phyloP scores from a whole-genome alignment of 2,329 filamentous ascomycete species.

The Botrytis cinerea region DNA sequence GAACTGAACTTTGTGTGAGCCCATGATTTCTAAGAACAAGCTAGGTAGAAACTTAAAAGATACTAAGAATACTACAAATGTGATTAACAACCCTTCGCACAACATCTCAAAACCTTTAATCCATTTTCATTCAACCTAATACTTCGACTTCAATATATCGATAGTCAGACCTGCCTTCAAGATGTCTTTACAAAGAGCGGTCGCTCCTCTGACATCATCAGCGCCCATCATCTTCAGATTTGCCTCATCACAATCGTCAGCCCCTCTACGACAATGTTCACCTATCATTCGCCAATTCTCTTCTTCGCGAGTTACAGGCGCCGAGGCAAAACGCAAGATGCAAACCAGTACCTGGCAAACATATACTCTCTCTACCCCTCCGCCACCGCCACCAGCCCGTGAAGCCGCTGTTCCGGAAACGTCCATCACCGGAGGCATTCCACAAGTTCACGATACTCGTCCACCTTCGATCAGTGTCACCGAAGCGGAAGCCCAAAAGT shows the following conservation, averaged over 20 bases:
- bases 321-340: conserved; percentile 60
- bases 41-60: not conserved
- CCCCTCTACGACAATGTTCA: conserved; percentile 45
- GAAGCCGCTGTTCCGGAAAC: conserved; percentile 60
- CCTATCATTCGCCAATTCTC: conserved; percentile 49
- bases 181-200: conserved; percentile 39
- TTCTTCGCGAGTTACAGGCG: conserved; percentile 45
- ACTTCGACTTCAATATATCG: not conserved
- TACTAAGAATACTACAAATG: conserved; percentile 14
- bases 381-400: conserved; percentile 53
- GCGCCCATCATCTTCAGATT: conserved; percentile 37
- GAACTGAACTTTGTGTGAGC: conserved; percentile 17
- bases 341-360: conserved; percentile 67
- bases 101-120: not conserved
- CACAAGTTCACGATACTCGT: conserved; percentile 48
- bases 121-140: not conserved
- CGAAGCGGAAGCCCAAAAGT: conserved; percentile 68
- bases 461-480: conserved; percentile 53
- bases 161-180: not conserved
- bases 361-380: conserved; percentile 47
- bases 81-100: not conserved
- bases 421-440: conserved; percentile 55
- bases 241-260: conserved; percentile 37
- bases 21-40: conserved; percentile 21
- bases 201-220: conserved; percentile 40